Conservation (phyloP, 176 grass and related monocot species). For the Neostapfia colusana region DNA sequence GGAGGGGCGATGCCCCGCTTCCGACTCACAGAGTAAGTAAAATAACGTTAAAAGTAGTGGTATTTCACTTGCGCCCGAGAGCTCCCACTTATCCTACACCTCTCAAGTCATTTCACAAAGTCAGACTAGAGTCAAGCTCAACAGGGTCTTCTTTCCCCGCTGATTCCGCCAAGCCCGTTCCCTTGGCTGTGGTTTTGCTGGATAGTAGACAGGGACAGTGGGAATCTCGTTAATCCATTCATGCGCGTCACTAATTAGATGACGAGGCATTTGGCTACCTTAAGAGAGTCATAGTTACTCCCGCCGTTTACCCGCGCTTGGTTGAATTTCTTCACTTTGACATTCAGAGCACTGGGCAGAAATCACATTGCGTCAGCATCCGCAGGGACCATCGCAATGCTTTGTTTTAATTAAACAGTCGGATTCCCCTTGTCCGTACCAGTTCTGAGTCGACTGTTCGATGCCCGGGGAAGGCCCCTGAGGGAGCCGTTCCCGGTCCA, state of each 20-base stretch:
- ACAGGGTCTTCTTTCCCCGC: no score
- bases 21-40: constrained; percentile 59
- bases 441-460: constrained; percentile 35
- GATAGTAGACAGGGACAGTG: no score
- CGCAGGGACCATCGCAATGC: constrained; percentile 54
- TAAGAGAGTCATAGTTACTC: constrained; percentile 95
- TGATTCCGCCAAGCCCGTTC: no score
- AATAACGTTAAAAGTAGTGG: constrained; percentile 79
- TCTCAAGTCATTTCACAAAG: no score
- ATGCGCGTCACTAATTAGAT: constrained; percentile 67
- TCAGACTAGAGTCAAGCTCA: no score
- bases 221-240: constrained; percentile 67
- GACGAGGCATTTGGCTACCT: constrained; percentile 72
- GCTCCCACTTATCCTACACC: constrained; percentile 18
- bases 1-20: constrained; percentile 30
- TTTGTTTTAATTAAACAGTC: constrained; percentile 84
- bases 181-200: no score
- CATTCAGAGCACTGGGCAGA: constrained; percentile 78
- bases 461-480: not conserved
- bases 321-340: constrained; percentile 93
- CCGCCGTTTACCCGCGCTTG: constrained; percentile 64
- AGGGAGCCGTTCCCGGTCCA: constrained; percentile 19
- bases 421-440: constrained; percentile 67
- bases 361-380: constrained; percentile 71
- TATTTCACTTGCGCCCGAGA: constrained; percentile 56